These are phyloP conservation scores for Thelephora terrestris DNA, from an alignment of 1,284 basidiomycete species.

Conservation along the genomic window DNA sequence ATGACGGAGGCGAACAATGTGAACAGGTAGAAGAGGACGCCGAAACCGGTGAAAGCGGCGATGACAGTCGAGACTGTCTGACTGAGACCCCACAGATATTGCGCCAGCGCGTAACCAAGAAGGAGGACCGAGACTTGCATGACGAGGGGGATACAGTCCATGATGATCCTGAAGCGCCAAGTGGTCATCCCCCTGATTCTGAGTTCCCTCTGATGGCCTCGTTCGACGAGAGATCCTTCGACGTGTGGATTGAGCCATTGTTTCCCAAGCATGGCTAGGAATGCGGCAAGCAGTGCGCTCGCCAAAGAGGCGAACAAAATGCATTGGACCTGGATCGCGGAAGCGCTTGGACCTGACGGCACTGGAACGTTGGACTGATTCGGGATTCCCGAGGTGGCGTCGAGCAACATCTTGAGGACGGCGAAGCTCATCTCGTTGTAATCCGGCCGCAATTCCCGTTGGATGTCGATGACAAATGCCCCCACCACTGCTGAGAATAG, in stretches of 20 bases:
- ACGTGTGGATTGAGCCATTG: slow-evolving; percentile 1
- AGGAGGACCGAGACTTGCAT: slow-evolving; percentile 2
- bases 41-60: not conserved
- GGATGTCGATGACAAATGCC: not conserved
- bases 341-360: not conserved
- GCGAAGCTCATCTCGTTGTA: no score
- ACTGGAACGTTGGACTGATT: not conserved
- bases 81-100: not conserved
- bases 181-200: not conserved
- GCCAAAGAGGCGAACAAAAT: not conserved
- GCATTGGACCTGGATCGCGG: not conserved
- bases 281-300: not conserved
- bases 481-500: not conserved
- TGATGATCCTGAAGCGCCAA: slow-evolving; percentile 1
- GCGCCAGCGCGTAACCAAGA: not conserved
- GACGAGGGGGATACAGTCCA: not conserved
- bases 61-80: not conserved
- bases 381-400: not conserved
- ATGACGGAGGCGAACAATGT: not conserved
- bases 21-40: not conserved
- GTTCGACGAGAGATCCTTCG: not conserved
- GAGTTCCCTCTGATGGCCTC: not conserved
- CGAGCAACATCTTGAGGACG: not conserved
- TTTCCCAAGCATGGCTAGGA: slow-evolving; percentile 3
- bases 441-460: not conserved